Percentiles rank a stretch among this genome's conserved stretches.
These are phyloP conservation scores for Cardamine occulta DNA, from an alignment of 345 rosid species.

Conservation along the genomic window DNA sequence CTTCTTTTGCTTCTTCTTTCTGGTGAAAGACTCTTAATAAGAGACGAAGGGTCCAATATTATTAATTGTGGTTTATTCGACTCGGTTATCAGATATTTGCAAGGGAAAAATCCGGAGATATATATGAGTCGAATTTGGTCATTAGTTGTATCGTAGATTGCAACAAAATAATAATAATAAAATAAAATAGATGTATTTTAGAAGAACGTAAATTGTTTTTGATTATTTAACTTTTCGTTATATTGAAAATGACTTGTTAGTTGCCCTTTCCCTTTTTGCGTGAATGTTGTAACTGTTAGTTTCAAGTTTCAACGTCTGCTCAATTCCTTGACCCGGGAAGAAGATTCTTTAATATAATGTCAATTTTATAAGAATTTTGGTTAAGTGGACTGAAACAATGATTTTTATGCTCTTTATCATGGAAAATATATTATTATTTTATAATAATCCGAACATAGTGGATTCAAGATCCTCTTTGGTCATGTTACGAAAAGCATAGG, in stretches of 20 bases:
- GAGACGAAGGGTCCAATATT: neutral
- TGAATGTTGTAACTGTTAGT: conserved; percentile 17
- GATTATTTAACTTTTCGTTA: neutral
- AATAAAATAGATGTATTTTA: neutral
- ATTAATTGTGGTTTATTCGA: neutral
- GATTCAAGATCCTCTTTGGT: conserved; percentile 10
- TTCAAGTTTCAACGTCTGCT: conserved; percentile 12
- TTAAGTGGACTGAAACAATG: conserved; percentile 32
- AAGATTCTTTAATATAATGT: conserved; percentile 15
- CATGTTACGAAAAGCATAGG: conserved; percentile 20
- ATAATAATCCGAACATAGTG: conserved; percentile 16
- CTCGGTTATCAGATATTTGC: neutral
- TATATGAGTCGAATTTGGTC: neutral
- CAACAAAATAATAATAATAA: too few relatives aligned
- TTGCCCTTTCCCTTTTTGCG: neutral
- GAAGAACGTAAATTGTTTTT: conserved; percentile 11
- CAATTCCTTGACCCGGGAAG: conserved; percentile 27
- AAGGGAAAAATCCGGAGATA: neutral
- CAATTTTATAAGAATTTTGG: conserved; percentile 17
- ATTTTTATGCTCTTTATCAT: conserved; percentile 32
- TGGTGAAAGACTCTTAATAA: conserved; percentile 27
- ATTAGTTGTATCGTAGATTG: neutral
- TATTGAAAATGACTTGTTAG: conserved; percentile 11
- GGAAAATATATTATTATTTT: neutral
- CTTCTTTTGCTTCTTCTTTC: conserved; percentile 26